Evolutionary conservation across 352 stramenopile genomes (phyloP).

Genomic region (Pythium rhizo-oryzae): DNA sequence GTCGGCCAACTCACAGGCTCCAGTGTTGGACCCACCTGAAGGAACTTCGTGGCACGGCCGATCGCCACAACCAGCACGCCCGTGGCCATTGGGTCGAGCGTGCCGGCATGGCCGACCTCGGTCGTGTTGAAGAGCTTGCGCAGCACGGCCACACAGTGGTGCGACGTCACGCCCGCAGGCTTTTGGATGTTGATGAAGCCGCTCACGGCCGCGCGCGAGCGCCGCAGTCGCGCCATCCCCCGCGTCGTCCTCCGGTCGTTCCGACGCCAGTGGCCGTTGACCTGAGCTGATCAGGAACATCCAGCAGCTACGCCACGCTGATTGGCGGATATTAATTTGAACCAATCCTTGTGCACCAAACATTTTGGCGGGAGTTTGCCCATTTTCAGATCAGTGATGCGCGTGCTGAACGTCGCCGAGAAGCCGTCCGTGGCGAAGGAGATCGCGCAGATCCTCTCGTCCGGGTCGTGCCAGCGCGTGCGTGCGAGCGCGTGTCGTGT

Average conservation of each 20-base stretch:
- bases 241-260: neutral
- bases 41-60: conserved; percentile 80
- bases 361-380: conserved; percentile 27
- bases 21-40: conserved; percentile 43
- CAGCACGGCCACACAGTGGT: conserved; percentile 70
- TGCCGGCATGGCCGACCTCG: conserved; percentile 81
- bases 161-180: conserved; percentile 73
- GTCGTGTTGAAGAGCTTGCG: conserved; percentile 74
- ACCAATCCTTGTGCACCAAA: conserved; percentile 20
- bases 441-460: conserved; percentile 94
- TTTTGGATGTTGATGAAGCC: conserved; percentile 88
- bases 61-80: conserved; percentile 83
- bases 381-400: conserved; percentile 42
- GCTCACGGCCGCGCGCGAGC: conserved; percentile 32
- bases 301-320: neutral
- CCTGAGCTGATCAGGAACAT: neutral
- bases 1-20: too few relatives aligned
- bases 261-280: conserved; percentile 9
- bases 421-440: conserved; percentile 99
- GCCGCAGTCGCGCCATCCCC: conserved; percentile 28
- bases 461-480: conserved; percentile 58
- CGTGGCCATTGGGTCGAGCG: conserved; percentile 89
- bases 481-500: conserved; percentile 18
- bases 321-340: conserved; percentile 28
- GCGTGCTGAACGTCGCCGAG: conserved; percentile 98